Conservation (phyloP, 176 grass and related monocot species). For the Tuctoria greenei region DNA sequence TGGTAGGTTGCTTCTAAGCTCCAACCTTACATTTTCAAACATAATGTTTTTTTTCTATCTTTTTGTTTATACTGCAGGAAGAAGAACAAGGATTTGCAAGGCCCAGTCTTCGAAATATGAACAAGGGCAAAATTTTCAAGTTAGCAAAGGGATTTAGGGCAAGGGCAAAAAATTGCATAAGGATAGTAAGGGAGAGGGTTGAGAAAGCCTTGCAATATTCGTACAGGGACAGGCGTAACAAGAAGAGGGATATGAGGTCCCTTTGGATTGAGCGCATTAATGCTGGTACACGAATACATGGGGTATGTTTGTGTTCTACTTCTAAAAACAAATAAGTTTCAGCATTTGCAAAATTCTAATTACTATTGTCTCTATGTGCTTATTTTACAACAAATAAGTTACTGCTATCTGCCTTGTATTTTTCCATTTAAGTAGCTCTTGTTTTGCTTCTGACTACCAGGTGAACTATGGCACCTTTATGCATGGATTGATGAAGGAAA, state of each 20-base stretch:
- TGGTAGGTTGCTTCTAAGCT: conserved; percentile 11
- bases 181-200: conserved; percentile 87
- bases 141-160: conserved; percentile 94
- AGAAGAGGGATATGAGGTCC: conserved; percentile 94
- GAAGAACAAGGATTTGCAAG: not conserved
- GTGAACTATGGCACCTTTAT: conserved; percentile 96
- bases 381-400: not conserved
- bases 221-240: conserved; percentile 89
- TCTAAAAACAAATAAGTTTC: conserved; percentile 12
- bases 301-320: conserved; percentile 50
- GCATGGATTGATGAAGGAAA: conserved; percentile 91
- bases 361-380: not conserved
- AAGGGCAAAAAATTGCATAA: conserved; percentile 92
- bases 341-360: conserved; percentile 9
- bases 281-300: conserved; percentile 69
- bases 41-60: not conserved
- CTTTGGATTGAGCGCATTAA: conserved; percentile 99
- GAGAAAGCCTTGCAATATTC: conserved; percentile 97
- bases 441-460: conserved; percentile 44
- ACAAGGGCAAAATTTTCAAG: conserved; percentile 92
- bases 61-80: conserved; percentile 15
- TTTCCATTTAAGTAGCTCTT: not conserved
- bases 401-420: not conserved
- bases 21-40: not conserved
- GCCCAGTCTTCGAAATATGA: conserved; percentile 48